Percentiles rank a stretch among this genome's conserved stretches.
phyloP scores from a whole-genome alignment of 2,329 filamentous ascomycete genomes.

The Penicillium sp. region DNA sequence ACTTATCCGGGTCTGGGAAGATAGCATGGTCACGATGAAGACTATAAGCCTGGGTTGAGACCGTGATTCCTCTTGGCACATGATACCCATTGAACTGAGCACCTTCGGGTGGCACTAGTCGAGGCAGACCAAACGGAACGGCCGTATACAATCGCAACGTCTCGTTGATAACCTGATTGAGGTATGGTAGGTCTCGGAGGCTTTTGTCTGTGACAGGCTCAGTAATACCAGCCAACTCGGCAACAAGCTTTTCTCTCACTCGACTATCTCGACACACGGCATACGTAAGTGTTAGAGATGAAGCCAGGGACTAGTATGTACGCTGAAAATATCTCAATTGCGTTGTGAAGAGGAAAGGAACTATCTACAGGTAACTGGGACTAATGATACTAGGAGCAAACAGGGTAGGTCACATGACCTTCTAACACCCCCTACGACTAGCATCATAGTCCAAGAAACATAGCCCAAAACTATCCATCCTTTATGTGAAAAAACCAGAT shows the following conservation, averaged over 20 bases:
- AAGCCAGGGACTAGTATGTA: too few relatives aligned
- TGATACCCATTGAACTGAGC: conserved; percentile 43
- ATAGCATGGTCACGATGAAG: conserved; percentile 55
- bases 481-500: too few relatives aligned
- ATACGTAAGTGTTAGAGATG: too few relatives aligned
- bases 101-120: conserved; percentile 41
- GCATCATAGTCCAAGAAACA: too few relatives aligned
- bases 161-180: conserved; percentile 35
- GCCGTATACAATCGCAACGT: conserved; percentile 43
- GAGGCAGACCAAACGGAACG: conserved; percentile 35
- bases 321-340: too few relatives aligned
- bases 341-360: too few relatives aligned
- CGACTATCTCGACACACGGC: conserved; percentile 21
- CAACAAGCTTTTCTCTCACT: conserved; percentile 20
- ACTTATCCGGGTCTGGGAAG: conserved; percentile 53
- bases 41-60: conserved; percentile 56
- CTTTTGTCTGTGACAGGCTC: conserved; percentile 31
- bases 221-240: conserved; percentile 21
- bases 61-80: conserved; percentile 54
- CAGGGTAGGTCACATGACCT: too few relatives aligned
- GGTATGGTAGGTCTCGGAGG: conserved; percentile 45
- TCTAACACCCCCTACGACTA: too few relatives aligned
- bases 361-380: too few relatives aligned
- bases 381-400: too few relatives aligned
- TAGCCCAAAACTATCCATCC: too few relatives aligned